Evolutionary conservation across 805 yeast species (phyloP), one percentile per base, ranked within the genome.

Genomic region (Teunomyces funiuensis): DNA sequence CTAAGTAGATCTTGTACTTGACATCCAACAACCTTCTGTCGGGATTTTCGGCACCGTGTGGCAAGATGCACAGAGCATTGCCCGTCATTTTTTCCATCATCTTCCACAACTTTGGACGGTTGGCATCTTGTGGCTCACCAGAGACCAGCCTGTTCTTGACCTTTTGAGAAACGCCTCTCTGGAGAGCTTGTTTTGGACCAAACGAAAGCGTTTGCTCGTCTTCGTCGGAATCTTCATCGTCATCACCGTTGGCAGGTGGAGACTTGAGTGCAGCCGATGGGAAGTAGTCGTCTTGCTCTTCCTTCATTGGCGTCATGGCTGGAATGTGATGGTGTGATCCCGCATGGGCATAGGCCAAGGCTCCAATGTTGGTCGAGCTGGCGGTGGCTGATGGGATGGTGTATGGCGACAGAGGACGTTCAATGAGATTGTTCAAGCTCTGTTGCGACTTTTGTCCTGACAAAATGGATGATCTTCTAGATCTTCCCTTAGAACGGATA

Each of bases 61-160:
- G 98, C 48, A 70, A 63, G 28, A 93, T 85, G 9, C 83, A 88
- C 50, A 75, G 74, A 33, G 97, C 98, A 16, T 83, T 79, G 6
- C 95, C 91, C 1, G 96, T 84, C 71, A 90, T 74, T 46, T 76
- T 74, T 50, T 77, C 77, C 99, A 93, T 93, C 28, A 85, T 81
- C 27, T 80, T 78, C 98, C 98, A 91, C 44, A 93, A 70, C 41
- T 73, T 75, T 48, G 80, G 82, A 25, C 87, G 87, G 3, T 78
- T 64, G 29, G 59, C 55, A 17, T 51, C 53, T 11, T 34, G 28
- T 34, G 20, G 43, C 18, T 44, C 43, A 41, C 43, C 42, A n/a
- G 43, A 37, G 6, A 70, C 56, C 19, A 60, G 60, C 40, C 63
- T 49, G 30, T 50, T 49, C 45, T 63, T 52, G 50, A 76, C 60